A percentile compares a stretch with the other conserved stretches of the same genome.
Evolutionary conservation across 495 filamentous ascomycete species (phyloP).

Genomic region (Penicillium parvum): DNA sequence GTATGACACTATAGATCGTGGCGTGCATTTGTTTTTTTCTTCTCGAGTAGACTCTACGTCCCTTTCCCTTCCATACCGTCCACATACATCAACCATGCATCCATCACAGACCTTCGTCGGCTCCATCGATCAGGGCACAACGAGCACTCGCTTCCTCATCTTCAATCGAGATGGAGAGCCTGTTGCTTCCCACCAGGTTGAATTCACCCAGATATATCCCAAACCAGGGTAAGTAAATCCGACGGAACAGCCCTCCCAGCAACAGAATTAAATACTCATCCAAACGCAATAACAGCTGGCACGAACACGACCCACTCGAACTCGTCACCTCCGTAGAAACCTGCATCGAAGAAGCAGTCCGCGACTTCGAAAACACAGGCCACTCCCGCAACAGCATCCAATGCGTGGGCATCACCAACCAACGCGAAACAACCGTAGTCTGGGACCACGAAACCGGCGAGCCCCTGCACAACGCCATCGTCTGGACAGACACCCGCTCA

Average conservation of each 20-base stretch:
- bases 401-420: conserved; percentile 88
- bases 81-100: conserved; percentile 19
- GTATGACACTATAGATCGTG: neutral
- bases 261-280: neutral
- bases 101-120: conserved; percentile 50
- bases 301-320: conserved; percentile 84
- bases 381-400: conserved; percentile 65
- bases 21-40: neutral
- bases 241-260: neutral
- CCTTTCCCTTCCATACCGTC: neutral
- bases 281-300: conserved; percentile 58
- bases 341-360: conserved; percentile 77
- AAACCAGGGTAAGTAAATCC: conserved; percentile 68
- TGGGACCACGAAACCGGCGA: conserved; percentile 88
- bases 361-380: conserved; percentile 63
- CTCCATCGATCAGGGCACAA: conserved; percentile 89
- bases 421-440: conserved; percentile 89
- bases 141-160: conserved; percentile 86
- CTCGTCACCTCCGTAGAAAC: conserved; percentile 72
- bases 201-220: conserved; percentile 86
- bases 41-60: conserved; percentile 1
- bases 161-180: conserved; percentile 78
- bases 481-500: conserved; percentile 92
- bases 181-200: conserved; percentile 83
- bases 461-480: conserved; percentile 83